Percentiles rank a stretch among this genome's conserved stretches.
Evolutionary conservation across 2,329 filamentous ascomycete genomes (phyloP).

Genomic region (Dactylellina haptotyla): DNA sequence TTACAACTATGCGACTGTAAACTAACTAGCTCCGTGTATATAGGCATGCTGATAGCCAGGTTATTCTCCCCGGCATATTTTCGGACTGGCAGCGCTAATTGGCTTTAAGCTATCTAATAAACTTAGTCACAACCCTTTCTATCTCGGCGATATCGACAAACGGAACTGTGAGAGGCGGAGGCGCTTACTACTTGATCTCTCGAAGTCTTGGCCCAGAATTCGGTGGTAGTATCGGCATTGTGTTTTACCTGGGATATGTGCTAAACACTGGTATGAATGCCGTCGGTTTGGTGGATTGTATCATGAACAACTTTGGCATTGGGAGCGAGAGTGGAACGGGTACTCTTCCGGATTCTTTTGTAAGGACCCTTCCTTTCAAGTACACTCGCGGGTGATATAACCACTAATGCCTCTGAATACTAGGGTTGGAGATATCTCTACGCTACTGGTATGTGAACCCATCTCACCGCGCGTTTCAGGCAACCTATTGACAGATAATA

Average conservation of each 20-base stretch:
- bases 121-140: slow-evolving; percentile 85
- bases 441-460: slow-evolving; percentile 66
- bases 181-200: slow-evolving; percentile 89
- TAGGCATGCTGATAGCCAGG: slow-evolving; percentile 68
- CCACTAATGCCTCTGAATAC: not conserved
- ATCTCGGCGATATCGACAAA: slow-evolving; percentile 90
- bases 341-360: slow-evolving; percentile 68
- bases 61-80: slow-evolving; percentile 60
- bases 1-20: not conserved
- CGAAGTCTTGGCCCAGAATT: slow-evolving; percentile 87
- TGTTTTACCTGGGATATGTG: slow-evolving; percentile 90
- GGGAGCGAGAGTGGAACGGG: slow-evolving; percentile 68
- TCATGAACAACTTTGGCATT: slow-evolving; percentile 77
- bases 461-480: not conserved
- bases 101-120: slow-evolving; percentile 71
- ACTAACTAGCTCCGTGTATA: not conserved
- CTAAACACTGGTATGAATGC: slow-evolving; percentile 89
- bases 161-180: slow-evolving; percentile 85
- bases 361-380: slow-evolving; percentile 35
- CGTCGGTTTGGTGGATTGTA: slow-evolving; percentile 84
- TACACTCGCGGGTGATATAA: not conserved
- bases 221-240: slow-evolving; percentile 84
- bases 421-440: slow-evolving; percentile 80
- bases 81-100: not conserved
- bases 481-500: not conserved